These are phyloP conservation scores for Mucor circinelloides DNA, from an alignment of 371 early-diverging fungal species.

Conservation along the genomic window DNA sequence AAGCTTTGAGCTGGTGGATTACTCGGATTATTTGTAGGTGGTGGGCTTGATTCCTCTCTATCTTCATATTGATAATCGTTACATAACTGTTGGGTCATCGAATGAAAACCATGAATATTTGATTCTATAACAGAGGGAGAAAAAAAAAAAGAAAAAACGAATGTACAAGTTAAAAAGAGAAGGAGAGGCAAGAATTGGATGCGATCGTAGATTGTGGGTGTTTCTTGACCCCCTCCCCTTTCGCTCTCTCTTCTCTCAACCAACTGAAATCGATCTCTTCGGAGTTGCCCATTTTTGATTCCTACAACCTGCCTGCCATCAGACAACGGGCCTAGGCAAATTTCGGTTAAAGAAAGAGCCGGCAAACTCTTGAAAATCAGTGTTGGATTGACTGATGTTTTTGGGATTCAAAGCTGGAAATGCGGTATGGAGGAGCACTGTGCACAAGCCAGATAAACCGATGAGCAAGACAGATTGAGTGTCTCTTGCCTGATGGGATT, in stretches of 20 bases:
- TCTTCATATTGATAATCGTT: conserved; percentile 10
- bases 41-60: conserved; percentile 9
- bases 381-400: too few species aligned
- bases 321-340: too few species aligned
- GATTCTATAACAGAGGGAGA: neutral
- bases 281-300: conserved; percentile 1
- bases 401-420: too few species aligned
- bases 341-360: too few species aligned
- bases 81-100: conserved; percentile 25
- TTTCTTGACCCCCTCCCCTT: conserved; percentile 1
- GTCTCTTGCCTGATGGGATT: too few species aligned
- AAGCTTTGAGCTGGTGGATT: neutral
- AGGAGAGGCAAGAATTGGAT: neutral
- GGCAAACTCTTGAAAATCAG: too few species aligned
- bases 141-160: neutral
- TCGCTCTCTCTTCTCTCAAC: neutral
- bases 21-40: neutral
- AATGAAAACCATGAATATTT: conserved; percentile 14
- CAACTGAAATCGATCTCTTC: neutral
- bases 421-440: too few species aligned
- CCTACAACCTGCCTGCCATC: too few species aligned
- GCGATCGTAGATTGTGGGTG: neutral
- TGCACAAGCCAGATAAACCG: too few species aligned
- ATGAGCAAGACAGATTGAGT: too few species aligned
- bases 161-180: neutral